phyloP scores from a whole-genome alignment of 345 rosid genomes.

The Anastatica hierochuntica region DNA sequence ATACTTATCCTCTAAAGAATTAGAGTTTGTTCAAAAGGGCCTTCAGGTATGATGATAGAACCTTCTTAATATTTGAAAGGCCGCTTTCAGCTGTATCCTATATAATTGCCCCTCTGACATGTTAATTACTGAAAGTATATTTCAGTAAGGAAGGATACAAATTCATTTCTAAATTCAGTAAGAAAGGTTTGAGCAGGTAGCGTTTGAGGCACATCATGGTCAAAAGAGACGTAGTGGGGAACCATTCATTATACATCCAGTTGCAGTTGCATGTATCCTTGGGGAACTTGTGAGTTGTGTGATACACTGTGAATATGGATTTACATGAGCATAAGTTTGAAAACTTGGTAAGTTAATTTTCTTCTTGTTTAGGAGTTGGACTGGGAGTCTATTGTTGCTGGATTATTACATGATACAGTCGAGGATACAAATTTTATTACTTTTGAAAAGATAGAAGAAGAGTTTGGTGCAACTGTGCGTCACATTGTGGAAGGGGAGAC shows the following conservation, averaged over 20 bases:
- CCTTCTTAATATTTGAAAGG: background rate
- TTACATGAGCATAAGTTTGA: conserved; percentile 7
- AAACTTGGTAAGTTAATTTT: conserved; percentile 16
- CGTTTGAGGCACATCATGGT: conserved; percentile 96
- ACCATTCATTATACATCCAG: conserved; percentile 95
- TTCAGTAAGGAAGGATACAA: conserved; percentile 6
- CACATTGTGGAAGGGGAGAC: conserved; percentile 99
- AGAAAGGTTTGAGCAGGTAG: conserved; percentile 55
- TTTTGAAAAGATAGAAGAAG: conserved; percentile 84
- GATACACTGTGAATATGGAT: conserved; percentile 11
- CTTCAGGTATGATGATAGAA: conserved; percentile 49
- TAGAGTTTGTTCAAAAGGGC: conserved; percentile 74
- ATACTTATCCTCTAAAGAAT: conserved; percentile 68
- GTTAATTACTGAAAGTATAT: background rate
- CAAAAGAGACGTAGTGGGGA: conserved; percentile 97
- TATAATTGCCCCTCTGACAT: background rate
- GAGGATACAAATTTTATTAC: conserved; percentile 93
- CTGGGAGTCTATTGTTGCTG: conserved; percentile 98
- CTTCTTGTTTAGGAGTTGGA: conserved; percentile 64
- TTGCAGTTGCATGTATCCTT: conserved; percentile 92
- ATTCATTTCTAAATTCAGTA: conserved; percentile 16
- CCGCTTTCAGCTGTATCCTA: conserved; percentile 9
- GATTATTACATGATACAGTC: conserved; percentile 93
- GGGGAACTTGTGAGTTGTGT: conserved; percentile 85
- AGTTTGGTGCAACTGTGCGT: conserved; percentile 83